A percentile compares a stretch with the other conserved stretches of the same genome.
Conservation (phyloP, 495 filamentous ascomycete species). For the Neohortaea acidophila region DNA sequence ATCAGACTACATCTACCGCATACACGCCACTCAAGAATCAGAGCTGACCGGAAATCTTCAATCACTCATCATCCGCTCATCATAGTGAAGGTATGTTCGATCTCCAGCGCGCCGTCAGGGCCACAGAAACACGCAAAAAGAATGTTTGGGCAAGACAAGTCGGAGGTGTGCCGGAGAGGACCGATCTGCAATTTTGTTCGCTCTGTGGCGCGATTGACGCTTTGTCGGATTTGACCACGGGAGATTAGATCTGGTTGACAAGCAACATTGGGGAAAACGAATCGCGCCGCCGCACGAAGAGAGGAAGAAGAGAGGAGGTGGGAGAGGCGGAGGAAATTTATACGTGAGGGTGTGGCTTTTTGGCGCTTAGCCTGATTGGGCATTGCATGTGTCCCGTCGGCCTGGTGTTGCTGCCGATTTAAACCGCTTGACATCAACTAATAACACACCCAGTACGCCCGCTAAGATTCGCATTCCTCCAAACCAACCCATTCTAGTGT, state of each 20-base stretch:
- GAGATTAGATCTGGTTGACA: slow-evolving; percentile 6
- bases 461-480: no score
- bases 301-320: slow-evolving; percentile 5
- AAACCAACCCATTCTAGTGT: no score
- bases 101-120: slow-evolving; percentile 16
- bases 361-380: no score
- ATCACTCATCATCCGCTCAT: not conserved
- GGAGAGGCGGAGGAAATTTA: not conserved
- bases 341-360: no score
- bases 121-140: slow-evolving; percentile 3
- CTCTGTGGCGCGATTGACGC: slow-evolving; percentile 18
- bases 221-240: slow-evolving; percentile 10
- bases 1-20: not conserved
- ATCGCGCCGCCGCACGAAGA: slow-evolving; percentile 18
- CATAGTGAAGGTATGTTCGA: slow-evolving; percentile 7
- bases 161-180: slow-evolving; percentile 11
- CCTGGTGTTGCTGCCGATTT: no score
- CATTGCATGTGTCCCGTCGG: no score
- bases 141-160: slow-evolving; percentile 6
- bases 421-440: no score
- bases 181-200: slow-evolving; percentile 14
- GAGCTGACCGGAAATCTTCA: not conserved
- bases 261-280: slow-evolving; percentile 16
- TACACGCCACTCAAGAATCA: no score
- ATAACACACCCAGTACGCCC: no score